Conservation (phyloP, 2,329 filamentous ascomycete species). For the Colletotrichum falcatum region DNA sequence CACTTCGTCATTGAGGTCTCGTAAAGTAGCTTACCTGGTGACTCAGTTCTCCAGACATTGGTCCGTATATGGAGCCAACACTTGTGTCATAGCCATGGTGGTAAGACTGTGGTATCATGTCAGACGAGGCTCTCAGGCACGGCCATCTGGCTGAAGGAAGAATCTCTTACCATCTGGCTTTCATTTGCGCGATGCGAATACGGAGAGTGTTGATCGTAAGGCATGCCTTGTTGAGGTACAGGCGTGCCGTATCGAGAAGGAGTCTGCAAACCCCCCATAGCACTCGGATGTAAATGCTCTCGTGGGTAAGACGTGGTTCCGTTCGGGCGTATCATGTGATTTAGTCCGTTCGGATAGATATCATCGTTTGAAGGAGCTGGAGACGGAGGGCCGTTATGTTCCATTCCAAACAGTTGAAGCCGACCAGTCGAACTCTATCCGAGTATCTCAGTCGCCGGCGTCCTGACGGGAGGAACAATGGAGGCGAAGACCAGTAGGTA, state of each 20-base stretch:
- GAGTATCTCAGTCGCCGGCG: not conserved
- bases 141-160: not conserved
- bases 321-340: constrained; percentile 60
- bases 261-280: constrained; percentile 50
- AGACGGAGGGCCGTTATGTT: constrained; percentile 56
- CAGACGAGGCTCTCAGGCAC: not conserved
- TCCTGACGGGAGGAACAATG: not conserved
- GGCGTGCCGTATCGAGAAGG: constrained; percentile 55
- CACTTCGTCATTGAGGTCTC: not conserved
- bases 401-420: constrained; percentile 47
- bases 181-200: constrained; percentile 46
- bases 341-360: constrained; percentile 55
- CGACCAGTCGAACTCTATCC: not conserved
- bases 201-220: constrained; percentile 47
- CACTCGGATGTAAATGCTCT: constrained; percentile 46
- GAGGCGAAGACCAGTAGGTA: not conserved
- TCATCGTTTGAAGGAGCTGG: constrained; percentile 57
- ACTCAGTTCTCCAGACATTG: constrained; percentile 34
- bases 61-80: constrained; percentile 31
- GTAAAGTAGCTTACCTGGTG: constrained; percentile 34
- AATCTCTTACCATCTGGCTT: constrained; percentile 34
- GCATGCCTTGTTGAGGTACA: constrained; percentile 47
- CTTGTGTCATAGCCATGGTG: constrained; percentile 36
- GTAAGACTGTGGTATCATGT: constrained; percentile 20
- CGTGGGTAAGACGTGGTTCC: constrained; percentile 46